These are phyloP conservation scores for Microsporum canis DNA, from an alignment of 2,329 filamentous ascomycete genomes.

Conservation along the genomic window DNA sequence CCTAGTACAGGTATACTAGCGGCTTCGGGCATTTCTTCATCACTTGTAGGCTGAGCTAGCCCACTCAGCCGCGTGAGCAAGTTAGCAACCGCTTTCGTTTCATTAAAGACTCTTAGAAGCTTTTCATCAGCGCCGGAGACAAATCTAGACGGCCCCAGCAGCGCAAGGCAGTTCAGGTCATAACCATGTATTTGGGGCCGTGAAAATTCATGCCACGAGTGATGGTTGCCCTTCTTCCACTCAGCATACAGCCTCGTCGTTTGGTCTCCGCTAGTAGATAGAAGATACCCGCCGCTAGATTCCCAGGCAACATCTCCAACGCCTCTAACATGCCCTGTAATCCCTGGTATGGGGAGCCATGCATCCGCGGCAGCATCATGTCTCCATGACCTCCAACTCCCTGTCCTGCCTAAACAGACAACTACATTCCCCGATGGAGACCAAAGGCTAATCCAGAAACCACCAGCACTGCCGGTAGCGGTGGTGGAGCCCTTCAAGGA, in stretches of 20 bases:
- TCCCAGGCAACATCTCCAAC: conserved; percentile 81
- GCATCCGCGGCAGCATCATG: conserved; percentile 49
- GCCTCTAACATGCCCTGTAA: conserved; percentile 72
- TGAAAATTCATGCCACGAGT: conserved; percentile 89
- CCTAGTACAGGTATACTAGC: conserved; percentile 92
- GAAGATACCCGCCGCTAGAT: conserved; percentile 64
- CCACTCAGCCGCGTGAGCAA: conserved; percentile 59
- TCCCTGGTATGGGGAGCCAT: conserved; percentile 66
- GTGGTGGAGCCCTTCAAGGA: conserved; percentile 91
- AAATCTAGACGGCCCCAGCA: conserved; percentile 62
- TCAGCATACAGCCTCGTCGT: conserved; percentile 77
- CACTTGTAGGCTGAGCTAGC: conserved; percentile 34
- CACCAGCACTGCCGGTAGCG: conserved; percentile 87
- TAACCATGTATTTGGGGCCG: conserved; percentile 96
- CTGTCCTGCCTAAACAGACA: conserved; percentile 75
- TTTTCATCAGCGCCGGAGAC: conserved; percentile 96
- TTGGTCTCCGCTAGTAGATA: conserved; percentile 85
- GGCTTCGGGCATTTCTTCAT: conserved; percentile 58
- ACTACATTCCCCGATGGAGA: conserved; percentile 63
- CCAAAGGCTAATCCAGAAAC: conserved; percentile 95
- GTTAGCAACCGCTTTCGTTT: conserved; percentile 70
- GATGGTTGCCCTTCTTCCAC: conserved; percentile 49
- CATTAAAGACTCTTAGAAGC: conserved; percentile 86
- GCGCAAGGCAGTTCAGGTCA: conserved; percentile 87
- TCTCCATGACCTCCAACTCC: conserved; percentile 83